These are phyloP conservation scores for Phytophthora pinifolia DNA, from an alignment of 352 stramenopile genomes.

Conservation along the genomic window DNA sequence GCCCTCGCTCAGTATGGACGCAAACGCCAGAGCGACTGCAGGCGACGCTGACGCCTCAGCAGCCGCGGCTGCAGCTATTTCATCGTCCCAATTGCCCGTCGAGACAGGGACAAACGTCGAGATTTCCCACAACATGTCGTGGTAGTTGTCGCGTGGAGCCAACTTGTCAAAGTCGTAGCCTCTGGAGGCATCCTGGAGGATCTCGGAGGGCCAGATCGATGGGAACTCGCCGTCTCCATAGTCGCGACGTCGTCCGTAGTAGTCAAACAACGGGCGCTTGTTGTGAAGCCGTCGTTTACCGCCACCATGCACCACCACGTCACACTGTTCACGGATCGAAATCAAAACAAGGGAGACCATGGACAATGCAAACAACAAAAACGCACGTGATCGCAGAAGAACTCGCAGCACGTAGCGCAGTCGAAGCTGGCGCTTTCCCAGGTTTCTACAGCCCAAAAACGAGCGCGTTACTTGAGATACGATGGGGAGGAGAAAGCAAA, in stretches of 20 bases:
- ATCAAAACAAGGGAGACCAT: too few relatives aligned
- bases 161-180: constrained; percentile 70
- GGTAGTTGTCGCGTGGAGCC: constrained; percentile 57
- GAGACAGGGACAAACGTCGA: constrained; percentile 53
- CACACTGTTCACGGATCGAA: constrained; percentile 48
- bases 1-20: constrained; percentile 13
- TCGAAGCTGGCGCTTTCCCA: constrained; percentile 67
- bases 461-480: neutral
- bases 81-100: constrained; percentile 34
- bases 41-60: constrained; percentile 8
- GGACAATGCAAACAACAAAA: neutral
- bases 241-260: constrained; percentile 90
- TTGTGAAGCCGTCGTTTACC: constrained; percentile 76
- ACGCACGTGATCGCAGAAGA: constrained; percentile 81
- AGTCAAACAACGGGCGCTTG: constrained; percentile 90
- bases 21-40: constrained; percentile 24
- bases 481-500: neutral
- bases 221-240: constrained; percentile 91
- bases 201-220: constrained; percentile 88
- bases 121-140: constrained; percentile 67
- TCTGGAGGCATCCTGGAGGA: constrained; percentile 69
- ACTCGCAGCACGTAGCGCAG: constrained; percentile 90
- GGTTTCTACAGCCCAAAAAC: constrained; percentile 33
- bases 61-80: constrained; percentile 1
- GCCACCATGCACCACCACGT: constrained; percentile 78